These are phyloP conservation scores for Candida sphagnicola DNA, from an alignment of 805 yeast species.

Conservation along the genomic window DNA sequence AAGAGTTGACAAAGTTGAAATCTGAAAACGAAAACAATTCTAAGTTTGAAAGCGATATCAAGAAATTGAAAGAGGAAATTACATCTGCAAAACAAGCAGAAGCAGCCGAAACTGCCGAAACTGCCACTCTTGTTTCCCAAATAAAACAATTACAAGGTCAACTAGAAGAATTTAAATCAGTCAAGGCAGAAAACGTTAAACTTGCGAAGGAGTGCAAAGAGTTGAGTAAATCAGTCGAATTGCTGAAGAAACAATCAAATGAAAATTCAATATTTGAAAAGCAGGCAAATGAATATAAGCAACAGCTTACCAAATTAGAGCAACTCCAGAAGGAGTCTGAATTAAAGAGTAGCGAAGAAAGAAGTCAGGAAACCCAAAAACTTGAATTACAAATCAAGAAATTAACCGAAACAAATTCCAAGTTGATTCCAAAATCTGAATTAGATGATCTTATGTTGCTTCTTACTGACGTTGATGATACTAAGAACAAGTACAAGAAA, in stretches of 20 bases:
- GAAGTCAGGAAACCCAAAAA: conserved; percentile 1
- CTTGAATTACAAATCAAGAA: conserved; percentile 5
- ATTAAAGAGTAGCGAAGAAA: neutral
- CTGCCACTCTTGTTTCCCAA: neutral
- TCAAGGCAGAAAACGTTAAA: neutral
- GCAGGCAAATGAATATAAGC: neutral
- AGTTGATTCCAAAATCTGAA: conserved; percentile 46
- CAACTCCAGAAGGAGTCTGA: neutral
- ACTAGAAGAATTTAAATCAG: neutral
- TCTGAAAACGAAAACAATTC: neutral
- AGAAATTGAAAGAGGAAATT: conserved; percentile 4
- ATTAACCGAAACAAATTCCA: conserved; percentile 7
- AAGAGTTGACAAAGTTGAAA: conserved; percentile 2
- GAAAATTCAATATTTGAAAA: neutral
- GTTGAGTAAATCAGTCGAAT: neutral
- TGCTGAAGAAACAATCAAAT: conserved; percentile 2
- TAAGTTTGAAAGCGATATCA: neutral
- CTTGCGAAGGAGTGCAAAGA: neutral
- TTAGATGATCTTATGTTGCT: conserved; percentile 74
- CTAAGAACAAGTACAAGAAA: conserved; percentile 52
- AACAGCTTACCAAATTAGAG: neutral
- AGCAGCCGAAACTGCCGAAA: neutral
- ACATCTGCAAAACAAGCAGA: neutral
- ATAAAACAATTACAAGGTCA: neutral
- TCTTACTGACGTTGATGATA: conserved; percentile 74